These are phyloP conservation scores for Nothomitra cinnamomea DNA, from an alignment of 2,329 filamentous ascomycete genomes.

Conservation along the genomic window DNA sequence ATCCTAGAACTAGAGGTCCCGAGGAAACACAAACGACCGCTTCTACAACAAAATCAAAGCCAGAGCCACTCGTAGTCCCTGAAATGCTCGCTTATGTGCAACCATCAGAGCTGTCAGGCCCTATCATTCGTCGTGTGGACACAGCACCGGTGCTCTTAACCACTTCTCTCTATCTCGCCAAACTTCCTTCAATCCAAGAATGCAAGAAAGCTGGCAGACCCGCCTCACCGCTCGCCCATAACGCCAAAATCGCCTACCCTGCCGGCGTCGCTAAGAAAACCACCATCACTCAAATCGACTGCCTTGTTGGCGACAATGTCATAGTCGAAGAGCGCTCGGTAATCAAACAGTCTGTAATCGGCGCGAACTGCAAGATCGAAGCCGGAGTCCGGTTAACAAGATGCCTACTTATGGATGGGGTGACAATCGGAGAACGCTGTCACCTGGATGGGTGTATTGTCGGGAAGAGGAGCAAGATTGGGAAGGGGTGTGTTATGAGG, in stretches of 20 bases:
- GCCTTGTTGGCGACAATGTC: conserved; percentile 73
- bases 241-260: conserved; percentile 65
- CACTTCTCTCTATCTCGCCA: conserved; percentile 73
- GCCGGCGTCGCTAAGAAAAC: conserved; percentile 65
- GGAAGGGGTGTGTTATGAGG: conserved; percentile 63
- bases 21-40: not conserved
- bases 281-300: conserved; percentile 68
- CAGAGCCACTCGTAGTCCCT: conserved; percentile 35
- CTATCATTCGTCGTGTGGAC: conserved; percentile 75
- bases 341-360: conserved; percentile 86
- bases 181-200: conserved; percentile 54
- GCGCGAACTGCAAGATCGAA: conserved; percentile 71
- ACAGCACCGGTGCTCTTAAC: conserved; percentile 66
- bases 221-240: conserved; percentile 59
- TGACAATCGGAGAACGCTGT: conserved; percentile 65
- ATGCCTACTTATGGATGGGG: conserved; percentile 86
- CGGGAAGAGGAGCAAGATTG: conserved; percentile 63
- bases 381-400: conserved; percentile 73
- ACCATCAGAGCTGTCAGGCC: conserved; percentile 33
- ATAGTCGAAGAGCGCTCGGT: conserved; percentile 75
- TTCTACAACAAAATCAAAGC: not conserved
- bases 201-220: conserved; percentile 29
- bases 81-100: conserved; percentile 73
- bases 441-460: conserved; percentile 79
- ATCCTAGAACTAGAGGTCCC: not conserved